Evolutionary conservation across 441 rosid genomes (phyloP).

Genomic region (Adansonia grandidieri): DNA sequence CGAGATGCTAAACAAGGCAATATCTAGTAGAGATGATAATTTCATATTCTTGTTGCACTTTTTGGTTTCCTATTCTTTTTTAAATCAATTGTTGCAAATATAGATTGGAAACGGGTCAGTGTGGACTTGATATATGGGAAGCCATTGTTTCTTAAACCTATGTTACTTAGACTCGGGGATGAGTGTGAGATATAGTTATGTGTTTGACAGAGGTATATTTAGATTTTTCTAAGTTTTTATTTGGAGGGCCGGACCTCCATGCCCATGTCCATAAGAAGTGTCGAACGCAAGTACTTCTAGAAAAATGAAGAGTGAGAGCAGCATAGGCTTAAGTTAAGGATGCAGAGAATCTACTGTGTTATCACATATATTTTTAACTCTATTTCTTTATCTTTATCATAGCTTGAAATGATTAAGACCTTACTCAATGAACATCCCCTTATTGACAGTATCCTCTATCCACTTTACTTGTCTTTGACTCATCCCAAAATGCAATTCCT

Average conservation of each 20-base stretch:
- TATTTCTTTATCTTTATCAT: slow-evolving; percentile 16
- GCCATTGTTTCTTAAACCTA: slow-evolving; percentile 1
- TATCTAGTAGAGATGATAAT: not conserved
- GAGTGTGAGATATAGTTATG: not conserved
- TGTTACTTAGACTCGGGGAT: not conserved
- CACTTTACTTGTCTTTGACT: slow-evolving; percentile 54
- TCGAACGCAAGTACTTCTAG: not conserved
- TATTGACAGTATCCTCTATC: slow-evolving; percentile 53
- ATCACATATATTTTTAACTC: not conserved
- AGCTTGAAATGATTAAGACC: slow-evolving; percentile 23
- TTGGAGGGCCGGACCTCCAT: not conserved
- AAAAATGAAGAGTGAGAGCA: not conserved
- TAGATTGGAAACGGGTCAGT: not conserved
- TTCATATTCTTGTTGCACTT: not conserved
- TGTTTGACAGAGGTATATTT: not conserved
- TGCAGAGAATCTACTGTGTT: slow-evolving; percentile 7
- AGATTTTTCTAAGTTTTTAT: not conserved
- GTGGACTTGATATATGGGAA: not conserved
- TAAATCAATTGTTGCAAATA: not conserved
- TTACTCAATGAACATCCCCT: slow-evolving; percentile 4
- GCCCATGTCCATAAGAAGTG: not conserved
- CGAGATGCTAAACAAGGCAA: not conserved
- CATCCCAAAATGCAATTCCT: slow-evolving; percentile 54
- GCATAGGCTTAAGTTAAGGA: slow-evolving; percentile 10
- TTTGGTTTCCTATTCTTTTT: slow-evolving; percentile 16